Base-by-base conservation (phyloP, 129 eudicot genomes). In the Chrysanthemum makinoi region DNA sequence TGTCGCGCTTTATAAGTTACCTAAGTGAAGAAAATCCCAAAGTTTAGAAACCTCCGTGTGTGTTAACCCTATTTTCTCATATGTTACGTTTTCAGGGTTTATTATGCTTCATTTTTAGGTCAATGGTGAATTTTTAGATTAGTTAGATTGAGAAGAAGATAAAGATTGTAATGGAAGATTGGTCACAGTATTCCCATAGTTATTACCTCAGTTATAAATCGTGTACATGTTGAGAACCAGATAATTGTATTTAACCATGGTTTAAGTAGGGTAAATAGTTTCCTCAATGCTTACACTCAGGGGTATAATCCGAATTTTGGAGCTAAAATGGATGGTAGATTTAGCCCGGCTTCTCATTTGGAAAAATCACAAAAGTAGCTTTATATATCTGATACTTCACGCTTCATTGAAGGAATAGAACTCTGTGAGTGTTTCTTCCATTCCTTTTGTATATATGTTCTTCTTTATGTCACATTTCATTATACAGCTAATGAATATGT, bases 371-470 rank as follows among this genome's bases (percentile, higher is more conserved):
- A 80, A 90, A 79, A 86, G 87, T 95, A 71, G 99, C 97, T n/a
- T 28, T 95, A 95, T 70, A 79, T 95, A 75, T 95, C 97, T 77
- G 99, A 95, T 73, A 79, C 90, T 82, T 95, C 99, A 64, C 96
- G 99, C 58, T 83, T 95, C 74, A 87, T 91, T 28, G 87, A 93
- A 70, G 63, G 81, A 48, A 90, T 96, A 33, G 97, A 90, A 80
- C 75, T 72, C 55, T 67, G 99, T 95, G 82, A 90, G 92, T 78
- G 73, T 69, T 59, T 47, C 50, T 47, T 49, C 26, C 11, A 39
- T 52, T 62, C 62, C 65, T 49, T 69, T 46, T n/a, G 62, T 56
- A n/a, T 2, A 15, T 68, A 43, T 16, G n/a, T 47, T 28, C 53
- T 55, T 44, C 65, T 72, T 75, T 72, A 14, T 58, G 12, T 33